These are phyloP conservation scores for Candida broadrunensis DNA, from an alignment of 805 yeast species.

Conservation along the genomic window DNA sequence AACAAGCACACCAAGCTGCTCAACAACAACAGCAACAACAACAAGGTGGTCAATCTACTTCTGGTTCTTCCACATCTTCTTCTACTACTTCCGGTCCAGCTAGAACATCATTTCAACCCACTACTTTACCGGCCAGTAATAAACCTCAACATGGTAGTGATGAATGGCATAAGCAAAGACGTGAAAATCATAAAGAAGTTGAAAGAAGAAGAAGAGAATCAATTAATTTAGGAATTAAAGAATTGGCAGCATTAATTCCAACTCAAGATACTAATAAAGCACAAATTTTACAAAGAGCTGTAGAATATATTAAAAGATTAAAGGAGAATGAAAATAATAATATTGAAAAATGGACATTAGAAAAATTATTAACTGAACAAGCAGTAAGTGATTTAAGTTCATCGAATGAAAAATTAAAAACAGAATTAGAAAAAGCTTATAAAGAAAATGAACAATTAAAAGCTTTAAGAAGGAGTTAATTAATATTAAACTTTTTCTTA, in stretches of 20 bases:
- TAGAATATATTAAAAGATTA: conserved; percentile 84
- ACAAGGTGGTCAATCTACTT: conserved; percentile 15
- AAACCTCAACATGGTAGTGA: conserved; percentile 74
- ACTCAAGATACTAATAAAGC: conserved; percentile 87
- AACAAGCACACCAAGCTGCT: conserved; percentile 16
- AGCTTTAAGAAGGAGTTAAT: conserved; percentile 6
- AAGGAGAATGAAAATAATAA: conserved; percentile 87
- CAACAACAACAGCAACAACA: conserved; percentile 13
- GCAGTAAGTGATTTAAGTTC: conserved; percentile 81
- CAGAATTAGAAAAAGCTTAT: conserved; percentile 87
- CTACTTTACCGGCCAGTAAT: conserved; percentile 23
- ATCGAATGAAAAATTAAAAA: conserved; percentile 82
- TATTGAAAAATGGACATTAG: conserved; percentile 93
- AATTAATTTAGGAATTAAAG: conserved; percentile 83
- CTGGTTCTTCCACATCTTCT: conserved; percentile 3
- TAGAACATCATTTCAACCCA: conserved; percentile 28
- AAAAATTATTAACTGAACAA: conserved; percentile 88
- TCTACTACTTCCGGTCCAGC: conserved; percentile 8
- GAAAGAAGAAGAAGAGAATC: conserved; percentile 89
- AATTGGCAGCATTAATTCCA: conserved; percentile 74
- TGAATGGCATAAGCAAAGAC: conserved; percentile 80
- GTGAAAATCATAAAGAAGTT: conserved; percentile 92
- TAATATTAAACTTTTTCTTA: no score
- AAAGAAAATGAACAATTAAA: conserved; percentile 85
- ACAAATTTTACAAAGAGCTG: conserved; percentile 82